Evolutionary conservation across 1,139 yeast species (phyloP).

Genomic region (Debaryomycetaceae sp.): DNA sequence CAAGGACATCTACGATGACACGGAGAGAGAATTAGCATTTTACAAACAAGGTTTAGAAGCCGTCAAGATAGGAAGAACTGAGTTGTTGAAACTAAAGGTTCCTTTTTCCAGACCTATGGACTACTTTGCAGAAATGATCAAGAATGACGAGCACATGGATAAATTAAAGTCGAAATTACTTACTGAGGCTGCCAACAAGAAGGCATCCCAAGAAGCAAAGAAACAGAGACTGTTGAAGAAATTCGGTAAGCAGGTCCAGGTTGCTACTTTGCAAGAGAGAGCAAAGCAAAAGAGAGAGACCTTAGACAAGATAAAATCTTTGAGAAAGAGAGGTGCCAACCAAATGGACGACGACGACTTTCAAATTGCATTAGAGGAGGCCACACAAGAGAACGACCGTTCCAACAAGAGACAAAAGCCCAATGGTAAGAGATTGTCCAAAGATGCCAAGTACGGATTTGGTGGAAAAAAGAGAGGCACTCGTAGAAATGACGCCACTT

Average conservation of each 20-base stretch:
- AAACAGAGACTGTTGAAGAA: slow-evolving; percentile 93
- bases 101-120: slow-evolving; percentile 94
- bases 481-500: slow-evolving; percentile 71
- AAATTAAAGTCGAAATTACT: slow-evolving; percentile 78
- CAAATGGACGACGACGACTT: slow-evolving; percentile 66
- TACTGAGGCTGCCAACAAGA: slow-evolving; percentile 84
- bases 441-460: slow-evolving; percentile 57
- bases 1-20: slow-evolving; percentile 91
- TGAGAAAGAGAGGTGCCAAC: slow-evolving; percentile 80
- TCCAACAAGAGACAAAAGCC: slow-evolving; percentile 49
- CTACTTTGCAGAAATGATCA: slow-evolving; percentile 98
- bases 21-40: slow-evolving; percentile 68
- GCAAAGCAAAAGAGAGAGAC: slow-evolving; percentile 93
- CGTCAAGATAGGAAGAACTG: slow-evolving; percentile 67
- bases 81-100: slow-evolving; percentile 62
- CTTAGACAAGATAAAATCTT: slow-evolving; percentile 81
- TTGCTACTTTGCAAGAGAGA: slow-evolving; percentile 89
- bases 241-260: slow-evolving; percentile 96
- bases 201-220: slow-evolving; percentile 91
- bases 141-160: slow-evolving; percentile 98
- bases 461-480: slow-evolving; percentile 79
- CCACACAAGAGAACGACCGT: slow-evolving; percentile 46
- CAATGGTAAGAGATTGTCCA: slow-evolving; percentile 61
- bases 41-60: slow-evolving; percentile 93
- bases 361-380: slow-evolving; percentile 86